These are phyloP conservation scores for Nannizziopsis arthrosporioides DNA, from an alignment of 2,329 filamentous ascomycete species.

Conservation along the genomic window DNA sequence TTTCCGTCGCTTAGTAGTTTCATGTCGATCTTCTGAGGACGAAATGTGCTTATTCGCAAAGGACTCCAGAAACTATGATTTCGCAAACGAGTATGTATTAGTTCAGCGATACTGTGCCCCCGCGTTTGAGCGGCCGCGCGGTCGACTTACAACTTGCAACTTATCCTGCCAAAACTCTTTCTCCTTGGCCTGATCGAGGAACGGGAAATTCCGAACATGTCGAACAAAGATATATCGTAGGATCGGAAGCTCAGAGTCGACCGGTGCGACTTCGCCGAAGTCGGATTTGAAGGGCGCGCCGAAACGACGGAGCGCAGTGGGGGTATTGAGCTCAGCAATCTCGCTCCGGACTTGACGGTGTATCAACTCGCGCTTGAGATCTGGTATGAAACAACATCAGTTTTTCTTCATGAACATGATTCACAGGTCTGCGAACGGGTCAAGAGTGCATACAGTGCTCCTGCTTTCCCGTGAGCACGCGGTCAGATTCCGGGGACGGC, in stretches of 20 bases:
- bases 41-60: slow-evolving; percentile 97
- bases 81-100: background rate
- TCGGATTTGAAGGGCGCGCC: slow-evolving; percentile 91
- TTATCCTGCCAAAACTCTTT: slow-evolving; percentile 99
- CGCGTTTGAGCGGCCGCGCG: background rate
- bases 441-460: slow-evolving; percentile 65
- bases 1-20: slow-evolving; percentile 91
- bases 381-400: slow-evolving; percentile 34
- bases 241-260: slow-evolving; percentile 88
- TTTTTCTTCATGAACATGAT: background rate
- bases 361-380: slow-evolving; percentile 91
- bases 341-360: slow-evolving; percentile 80
- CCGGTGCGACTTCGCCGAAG: slow-evolving; percentile 78
- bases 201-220: slow-evolving; percentile 95
- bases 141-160: slow-evolving; percentile 65
- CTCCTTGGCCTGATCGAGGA: slow-evolving; percentile 89
- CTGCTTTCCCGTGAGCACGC: slow-evolving; percentile 73
- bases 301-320: slow-evolving; percentile 87
- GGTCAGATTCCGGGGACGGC: background rate
- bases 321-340: slow-evolving; percentile 84
- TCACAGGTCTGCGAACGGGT: background rate
- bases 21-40: slow-evolving; percentile 85
- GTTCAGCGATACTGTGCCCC: background rate
- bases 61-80: slow-evolving; percentile 75
- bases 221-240: slow-evolving; percentile 95